phyloP scores from a whole-genome alignment of 2,329 filamentous ascomycete genomes.

The Penicillium sp. region DNA sequence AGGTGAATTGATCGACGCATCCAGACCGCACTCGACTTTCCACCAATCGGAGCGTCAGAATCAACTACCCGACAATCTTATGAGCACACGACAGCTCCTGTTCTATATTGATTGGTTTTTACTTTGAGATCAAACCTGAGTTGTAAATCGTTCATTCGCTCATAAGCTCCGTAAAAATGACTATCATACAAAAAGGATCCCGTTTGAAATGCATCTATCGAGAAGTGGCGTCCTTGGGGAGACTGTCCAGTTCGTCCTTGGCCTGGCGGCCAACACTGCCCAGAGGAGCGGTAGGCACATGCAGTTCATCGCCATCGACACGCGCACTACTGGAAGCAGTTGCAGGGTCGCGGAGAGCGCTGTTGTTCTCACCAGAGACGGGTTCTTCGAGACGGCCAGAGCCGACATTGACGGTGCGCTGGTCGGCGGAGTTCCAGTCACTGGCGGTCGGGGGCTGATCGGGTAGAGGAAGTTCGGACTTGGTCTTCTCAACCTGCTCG shows the following conservation, averaged over 20 bases:
- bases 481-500: constrained; percentile 62
- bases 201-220: constrained; percentile 40
- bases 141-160: constrained; percentile 11
- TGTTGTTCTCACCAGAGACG: constrained; percentile 46
- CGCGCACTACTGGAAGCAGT: constrained; percentile 54
- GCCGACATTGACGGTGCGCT: constrained; percentile 64
- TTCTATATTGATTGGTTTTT: not conserved
- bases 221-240: constrained; percentile 58
- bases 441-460: constrained; percentile 71
- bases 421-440: constrained; percentile 72
- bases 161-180: constrained; percentile 15
- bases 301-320: constrained; percentile 48
- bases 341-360: constrained; percentile 56
- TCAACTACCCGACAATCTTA: not conserved
- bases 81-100: not conserved
- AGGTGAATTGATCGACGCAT: not conserved
- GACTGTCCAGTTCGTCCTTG: constrained; percentile 52
- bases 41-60: not conserved
- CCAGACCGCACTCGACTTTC: not conserved
- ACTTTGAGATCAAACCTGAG: not conserved
- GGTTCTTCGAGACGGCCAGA: constrained; percentile 55
- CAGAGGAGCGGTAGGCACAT: constrained; percentile 49
- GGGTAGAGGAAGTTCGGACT: constrained; percentile 72
- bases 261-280: constrained; percentile 58
- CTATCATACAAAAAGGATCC: constrained; percentile 19